Percentiles rank a stretch among this genome's conserved stretches.
These are phyloP conservation scores for Aspergillus aculeatus DNA, from an alignment of 2,329 filamentous ascomycete genomes.

Conservation along the genomic window DNA sequence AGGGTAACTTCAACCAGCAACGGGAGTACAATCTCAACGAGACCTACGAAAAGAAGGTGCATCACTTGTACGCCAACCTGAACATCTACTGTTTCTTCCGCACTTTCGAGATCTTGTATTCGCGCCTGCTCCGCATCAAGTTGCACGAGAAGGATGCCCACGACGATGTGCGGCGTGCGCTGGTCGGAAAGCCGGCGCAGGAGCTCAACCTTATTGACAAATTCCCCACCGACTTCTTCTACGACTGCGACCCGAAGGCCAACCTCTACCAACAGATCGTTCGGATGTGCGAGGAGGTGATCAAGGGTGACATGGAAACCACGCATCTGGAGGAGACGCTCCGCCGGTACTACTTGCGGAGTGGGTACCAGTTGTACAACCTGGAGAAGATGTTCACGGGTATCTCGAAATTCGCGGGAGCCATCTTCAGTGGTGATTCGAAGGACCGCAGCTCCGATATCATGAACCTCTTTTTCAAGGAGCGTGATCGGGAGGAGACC, in stretches of 20 bases:
- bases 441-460: slow-evolving; percentile 95
- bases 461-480: slow-evolving; percentile 79
- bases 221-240: slow-evolving; percentile 71
- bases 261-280: slow-evolving; percentile 85
- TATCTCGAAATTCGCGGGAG: slow-evolving; percentile 74
- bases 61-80: slow-evolving; percentile 88
- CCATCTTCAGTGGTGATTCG: slow-evolving; percentile 79
- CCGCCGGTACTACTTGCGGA: slow-evolving; percentile 85
- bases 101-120: slow-evolving; percentile 88
- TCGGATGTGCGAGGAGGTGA: slow-evolving; percentile 80
- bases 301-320: slow-evolving; percentile 79
- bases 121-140: slow-evolving; percentile 80
- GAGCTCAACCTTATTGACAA: slow-evolving; percentile 83
- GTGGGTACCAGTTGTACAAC: slow-evolving; percentile 90
- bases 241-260: slow-evolving; percentile 59
- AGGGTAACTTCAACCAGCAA: slow-evolving; percentile 59
- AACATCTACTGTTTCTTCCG: slow-evolving; percentile 94
- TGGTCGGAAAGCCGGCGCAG: slow-evolving; percentile 74
- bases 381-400: slow-evolving; percentile 84
- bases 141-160: slow-evolving; percentile 70
- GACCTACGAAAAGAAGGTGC: slow-evolving; percentile 74
- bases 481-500: slow-evolving; percentile 77
- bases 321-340: slow-evolving; percentile 84
- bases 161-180: slow-evolving; percentile 70
- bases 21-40: slow-evolving; percentile 72